Evolutionary conservation across 2,329 filamentous ascomycete species (phyloP).

Genomic region (Acarospora socialis): DNA sequence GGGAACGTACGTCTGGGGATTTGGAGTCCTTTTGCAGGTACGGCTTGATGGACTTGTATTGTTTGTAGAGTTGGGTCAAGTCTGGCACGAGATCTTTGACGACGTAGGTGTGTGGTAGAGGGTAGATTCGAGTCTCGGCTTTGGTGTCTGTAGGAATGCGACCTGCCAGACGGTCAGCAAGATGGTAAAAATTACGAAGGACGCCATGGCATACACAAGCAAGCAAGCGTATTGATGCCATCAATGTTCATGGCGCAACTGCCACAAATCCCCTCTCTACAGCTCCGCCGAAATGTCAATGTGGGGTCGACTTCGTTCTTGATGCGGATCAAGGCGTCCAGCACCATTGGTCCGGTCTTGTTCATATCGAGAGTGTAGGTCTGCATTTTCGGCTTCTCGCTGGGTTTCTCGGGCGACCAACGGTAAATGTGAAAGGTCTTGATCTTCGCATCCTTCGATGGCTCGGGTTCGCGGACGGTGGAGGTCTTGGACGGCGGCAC

Average conservation of each 20-base stretch:
- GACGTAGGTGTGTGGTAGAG: conserved; percentile 94
- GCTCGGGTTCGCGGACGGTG: conserved; percentile 46
- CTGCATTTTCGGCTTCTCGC: conserved; percentile 91
- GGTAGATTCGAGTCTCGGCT: conserved; percentile 87
- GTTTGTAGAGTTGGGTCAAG: conserved; percentile 98
- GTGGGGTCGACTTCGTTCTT: conserved; percentile 99
- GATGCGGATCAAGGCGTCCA: conserved; percentile 92
- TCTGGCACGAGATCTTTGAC: conserved; percentile 98
- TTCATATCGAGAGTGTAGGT: conserved; percentile 89
- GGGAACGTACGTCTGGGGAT: conserved; percentile 57
- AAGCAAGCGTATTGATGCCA: conserved; percentile 93
- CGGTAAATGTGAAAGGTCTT: conserved; percentile 99
- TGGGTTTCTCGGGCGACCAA: conserved; percentile 90
- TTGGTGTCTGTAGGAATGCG: conserved; percentile 75
- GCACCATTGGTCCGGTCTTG: conserved; percentile 97
- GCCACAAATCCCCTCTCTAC: conserved; percentile 95
- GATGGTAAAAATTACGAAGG: neutral
- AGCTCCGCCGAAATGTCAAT: conserved; percentile 87
- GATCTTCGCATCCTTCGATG: conserved; percentile 44
- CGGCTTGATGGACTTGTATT: conserved; percentile 99
- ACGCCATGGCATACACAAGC: conserved; percentile 60
- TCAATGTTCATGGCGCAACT: conserved; percentile 99
- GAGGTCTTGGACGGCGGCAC: conserved; percentile 41
- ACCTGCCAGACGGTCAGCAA: conserved; percentile 39
- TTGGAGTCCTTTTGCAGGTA: conserved; percentile 87